Conservation (phyloP, 2,329 filamentous ascomycete genomes). For the Xylogone sp. region DNA sequence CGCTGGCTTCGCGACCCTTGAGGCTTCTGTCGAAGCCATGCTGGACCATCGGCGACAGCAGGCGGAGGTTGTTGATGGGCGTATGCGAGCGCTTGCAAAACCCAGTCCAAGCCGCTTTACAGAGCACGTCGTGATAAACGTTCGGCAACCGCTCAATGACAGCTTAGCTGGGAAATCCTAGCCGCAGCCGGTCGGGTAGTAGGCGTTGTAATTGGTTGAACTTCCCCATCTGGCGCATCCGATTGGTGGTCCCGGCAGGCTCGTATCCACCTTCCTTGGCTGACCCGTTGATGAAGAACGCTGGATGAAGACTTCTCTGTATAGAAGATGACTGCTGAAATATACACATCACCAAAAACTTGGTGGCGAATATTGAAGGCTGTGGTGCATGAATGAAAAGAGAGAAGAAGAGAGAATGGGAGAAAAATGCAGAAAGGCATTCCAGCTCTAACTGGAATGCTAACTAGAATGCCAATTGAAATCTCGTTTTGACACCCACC, state of each 20-base stretch:
- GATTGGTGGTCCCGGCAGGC: not conserved
- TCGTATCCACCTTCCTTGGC: not conserved
- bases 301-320: not conserved
- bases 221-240: not conserved
- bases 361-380: not conserved
- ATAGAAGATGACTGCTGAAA: not conserved
- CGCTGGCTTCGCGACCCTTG: constrained; percentile 1
- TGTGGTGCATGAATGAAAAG: not conserved
- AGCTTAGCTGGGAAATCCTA: not conserved
- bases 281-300: not conserved
- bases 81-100: not conserved
- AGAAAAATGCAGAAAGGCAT: not conserved
- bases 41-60: not conserved
- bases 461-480: not conserved
- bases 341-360: not conserved
- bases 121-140: not conserved
- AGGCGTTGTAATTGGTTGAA: not conserved
- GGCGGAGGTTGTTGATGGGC: not conserved
- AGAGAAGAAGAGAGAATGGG: not conserved
- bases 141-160: not conserved
- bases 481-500: not conserved
- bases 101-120: not conserved
- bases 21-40: not conserved
- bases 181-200: not conserved
- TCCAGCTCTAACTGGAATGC: not conserved